Conservation (phyloP, 345 rosid genomes). For the Eucalyptus tenuipes region DNA sequence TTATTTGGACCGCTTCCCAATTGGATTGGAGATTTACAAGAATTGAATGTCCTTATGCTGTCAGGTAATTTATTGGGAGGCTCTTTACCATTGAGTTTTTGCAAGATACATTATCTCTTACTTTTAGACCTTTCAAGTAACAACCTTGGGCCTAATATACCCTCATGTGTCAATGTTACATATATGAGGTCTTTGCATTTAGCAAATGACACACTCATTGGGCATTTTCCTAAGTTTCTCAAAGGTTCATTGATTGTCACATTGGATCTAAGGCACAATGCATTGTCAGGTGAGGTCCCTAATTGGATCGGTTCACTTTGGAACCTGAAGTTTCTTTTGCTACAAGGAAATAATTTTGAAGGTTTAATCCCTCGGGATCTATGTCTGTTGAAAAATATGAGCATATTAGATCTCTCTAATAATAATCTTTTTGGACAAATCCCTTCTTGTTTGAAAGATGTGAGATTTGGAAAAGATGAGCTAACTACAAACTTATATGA, state of each 20-base stretch:
- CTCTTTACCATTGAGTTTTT: not conserved
- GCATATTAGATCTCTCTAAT: not conserved
- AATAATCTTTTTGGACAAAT: not conserved
- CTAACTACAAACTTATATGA: not conserved
- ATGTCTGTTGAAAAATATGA: not conserved
- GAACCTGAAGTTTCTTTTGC: not conserved
- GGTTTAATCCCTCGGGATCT: not conserved
- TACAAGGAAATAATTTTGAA: not conserved
- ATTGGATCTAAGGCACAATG: not conserved
- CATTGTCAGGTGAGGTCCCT: not conserved
- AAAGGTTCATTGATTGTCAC: not conserved
- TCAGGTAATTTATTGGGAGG: not conserved
- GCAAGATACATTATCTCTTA: accelerated
- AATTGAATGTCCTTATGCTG: accelerated
- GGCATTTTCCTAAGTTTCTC: not conserved
- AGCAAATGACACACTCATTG: not conserved
- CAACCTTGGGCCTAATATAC: not conserved
- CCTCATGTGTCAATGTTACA: not conserved
- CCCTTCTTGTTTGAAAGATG: not conserved
- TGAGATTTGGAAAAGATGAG: not conserved
- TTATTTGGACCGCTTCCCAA: not conserved
- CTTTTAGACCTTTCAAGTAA: slow-evolving; percentile 3
- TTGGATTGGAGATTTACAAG: not conserved
- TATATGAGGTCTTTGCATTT: not conserved
- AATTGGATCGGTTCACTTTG: not conserved